A percentile compares a stretch with the other conserved stretches of the same genome.
Conservation (phyloP, 2,329 filamentous ascomycete species). For the Hymenoscyphus occultus region DNA sequence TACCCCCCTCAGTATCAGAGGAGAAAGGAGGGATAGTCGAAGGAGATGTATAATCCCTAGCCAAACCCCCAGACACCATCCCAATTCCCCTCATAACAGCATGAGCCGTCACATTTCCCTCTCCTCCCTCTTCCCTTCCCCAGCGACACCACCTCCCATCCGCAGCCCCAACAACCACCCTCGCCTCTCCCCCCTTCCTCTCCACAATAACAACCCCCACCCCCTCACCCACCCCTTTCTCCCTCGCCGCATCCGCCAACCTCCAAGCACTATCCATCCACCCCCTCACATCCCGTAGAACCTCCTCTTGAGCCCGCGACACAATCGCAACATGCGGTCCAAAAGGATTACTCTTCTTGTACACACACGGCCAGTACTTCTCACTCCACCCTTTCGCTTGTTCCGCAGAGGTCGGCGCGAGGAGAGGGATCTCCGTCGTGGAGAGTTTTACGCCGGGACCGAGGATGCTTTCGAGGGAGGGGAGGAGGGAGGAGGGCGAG, state of each 20-base stretch:
- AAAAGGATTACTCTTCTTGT: conserved; percentile 83
- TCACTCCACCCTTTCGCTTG: conserved; percentile 73
- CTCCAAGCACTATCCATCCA: conserved; percentile 68
- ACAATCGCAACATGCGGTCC: conserved; percentile 78
- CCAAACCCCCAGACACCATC: conserved; percentile 67
- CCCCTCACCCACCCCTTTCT: conserved; percentile 60
- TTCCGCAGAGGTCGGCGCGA: conserved; percentile 71
- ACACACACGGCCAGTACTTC: conserved; percentile 80
- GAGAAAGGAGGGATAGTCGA: conserved; percentile 30
- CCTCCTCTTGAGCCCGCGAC: conserved; percentile 64
- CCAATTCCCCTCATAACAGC: conserved; percentile 75
- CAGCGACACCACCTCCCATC: conserved; percentile 69
- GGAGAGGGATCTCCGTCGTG: conserved; percentile 63
- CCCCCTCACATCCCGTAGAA: conserved; percentile 58
- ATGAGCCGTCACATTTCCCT: conserved; percentile 76
- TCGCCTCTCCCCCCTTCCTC: conserved; percentile 30
- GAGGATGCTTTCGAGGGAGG: conserved; percentile 27
- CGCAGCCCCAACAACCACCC: conserved; percentile 67
- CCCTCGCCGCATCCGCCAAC: conserved; percentile 58
- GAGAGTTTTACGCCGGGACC: conserved; percentile 33
- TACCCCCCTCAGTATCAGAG: conserved; percentile 35
- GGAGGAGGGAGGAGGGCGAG: conserved; percentile 50
- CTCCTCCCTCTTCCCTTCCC: conserved; percentile 45
- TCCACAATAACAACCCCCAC: conserved; percentile 77
- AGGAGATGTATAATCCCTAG: conserved; percentile 27